These are phyloP conservation scores for Eustoma russellianum DNA, from an alignment of 257 asterid species.

Conservation along the genomic window DNA sequence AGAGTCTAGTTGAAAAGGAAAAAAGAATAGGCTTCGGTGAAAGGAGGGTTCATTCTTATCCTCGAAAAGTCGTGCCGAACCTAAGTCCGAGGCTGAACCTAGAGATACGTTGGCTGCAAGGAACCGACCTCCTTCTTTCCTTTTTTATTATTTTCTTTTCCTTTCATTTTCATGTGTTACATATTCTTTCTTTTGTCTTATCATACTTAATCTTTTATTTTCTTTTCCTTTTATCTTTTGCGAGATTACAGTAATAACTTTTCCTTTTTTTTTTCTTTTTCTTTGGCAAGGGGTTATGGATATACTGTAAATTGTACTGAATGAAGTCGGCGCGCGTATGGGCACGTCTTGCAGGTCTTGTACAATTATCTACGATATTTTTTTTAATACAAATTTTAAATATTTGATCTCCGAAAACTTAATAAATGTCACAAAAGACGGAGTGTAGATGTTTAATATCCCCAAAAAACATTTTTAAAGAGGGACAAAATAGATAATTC, in stretches of 20 bases:
- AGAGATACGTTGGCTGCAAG: slow-evolving; percentile 58
- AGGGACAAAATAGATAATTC: too few species aligned
- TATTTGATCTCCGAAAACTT: too few species aligned
- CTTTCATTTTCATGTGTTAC: slow-evolving; percentile 44
- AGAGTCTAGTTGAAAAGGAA: not conserved
- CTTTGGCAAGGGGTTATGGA: not conserved
- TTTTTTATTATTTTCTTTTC: slow-evolving; percentile 24
- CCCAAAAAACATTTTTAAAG: too few species aligned
- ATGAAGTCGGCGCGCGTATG: not conserved
- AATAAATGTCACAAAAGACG: too few species aligned
- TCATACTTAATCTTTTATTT: slow-evolving; percentile 8
- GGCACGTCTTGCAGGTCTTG: slow-evolving; percentile 18
- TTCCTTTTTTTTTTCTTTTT: not conserved
- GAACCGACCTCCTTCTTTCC: slow-evolving; percentile 61
- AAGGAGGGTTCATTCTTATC: slow-evolving; percentile 51
- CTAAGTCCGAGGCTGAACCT: slow-evolving; percentile 24
- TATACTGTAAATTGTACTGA: not conserved
- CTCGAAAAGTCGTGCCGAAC: slow-evolving; percentile 36
- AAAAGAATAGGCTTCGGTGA: not conserved
- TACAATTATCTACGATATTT: not conserved
- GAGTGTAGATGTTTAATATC: too few species aligned
- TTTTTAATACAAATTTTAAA: too few species aligned
- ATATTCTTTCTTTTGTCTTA: slow-evolving; percentile 26
- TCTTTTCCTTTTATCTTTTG: not conserved
- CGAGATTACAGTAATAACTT: not conserved